Evolutionary conservation across 352 stramenopile species (phyloP), one percentile per base, ranked within the genome.

Genomic region (Pythium myriotylum): DNA sequence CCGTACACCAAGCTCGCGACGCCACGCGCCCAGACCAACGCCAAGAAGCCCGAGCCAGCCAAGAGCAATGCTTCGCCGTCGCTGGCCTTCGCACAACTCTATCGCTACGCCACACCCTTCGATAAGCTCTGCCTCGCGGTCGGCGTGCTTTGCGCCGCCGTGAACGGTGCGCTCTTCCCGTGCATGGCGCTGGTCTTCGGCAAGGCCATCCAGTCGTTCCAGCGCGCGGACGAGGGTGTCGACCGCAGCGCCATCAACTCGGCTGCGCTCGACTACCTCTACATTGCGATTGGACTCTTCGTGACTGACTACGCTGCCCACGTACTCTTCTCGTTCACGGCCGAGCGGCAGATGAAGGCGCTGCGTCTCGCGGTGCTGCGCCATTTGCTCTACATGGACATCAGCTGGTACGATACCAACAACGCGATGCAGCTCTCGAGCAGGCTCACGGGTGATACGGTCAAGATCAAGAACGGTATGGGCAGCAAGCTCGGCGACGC

Each of bases 141-240:
- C 17, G 65, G 66, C 16, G n/a, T 72, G 10, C 0, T 69, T 27
- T 26, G 33, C 17, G 54, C 70, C 24, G 47, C 20, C 3, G 45
- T 37, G 3, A 74, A 77, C 41, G 70, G 70, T 17, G 43, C 59
- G 14, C 35, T 70, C 17, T 65, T 77, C 40, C 66, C 67, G n/a
- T 62, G 65, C 33, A 74, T 78, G 70, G 60, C 62, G 3, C 33
- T 78, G 10, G 24, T 78, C n/a, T 72, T 77, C 53, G 70, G 67
- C 17, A 50, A 77, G 16, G 62, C 51, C 16, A 29, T 79, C 47
- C 51, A 52, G 26, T 52, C 41, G 9, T 79, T 79, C 39, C 39
- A 45, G 39, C 39, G 39, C 40, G 26, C 45, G 3, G 19, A 23
- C 20, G 23, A 3, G 19, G 40, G 59, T 2, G 27, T 74, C 2